Conservation (phyloP, 129 eudicot species). For the Escallonia rubra region DNA sequence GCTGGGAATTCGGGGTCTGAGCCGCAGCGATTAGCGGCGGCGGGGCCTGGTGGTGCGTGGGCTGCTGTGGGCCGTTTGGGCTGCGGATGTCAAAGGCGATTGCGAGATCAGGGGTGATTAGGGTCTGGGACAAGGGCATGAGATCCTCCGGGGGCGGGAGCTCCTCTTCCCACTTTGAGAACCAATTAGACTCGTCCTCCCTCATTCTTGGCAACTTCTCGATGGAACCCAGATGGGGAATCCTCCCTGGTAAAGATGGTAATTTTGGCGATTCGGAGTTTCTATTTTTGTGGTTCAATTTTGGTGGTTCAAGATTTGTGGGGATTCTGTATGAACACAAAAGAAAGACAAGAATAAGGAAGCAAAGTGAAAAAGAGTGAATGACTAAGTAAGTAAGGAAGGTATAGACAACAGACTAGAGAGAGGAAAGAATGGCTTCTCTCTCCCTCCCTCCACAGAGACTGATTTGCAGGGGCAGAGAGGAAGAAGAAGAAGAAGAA, state of each 20-base stretch:
- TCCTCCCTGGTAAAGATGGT: too few species aligned
- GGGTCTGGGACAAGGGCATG: conserved; percentile 66
- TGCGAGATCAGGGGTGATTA: conserved; percentile 81
- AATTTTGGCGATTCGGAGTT: neutral
- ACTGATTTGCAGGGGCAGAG: neutral
- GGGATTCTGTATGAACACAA: neutral
- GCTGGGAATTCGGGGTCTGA: conserved; percentile 40
- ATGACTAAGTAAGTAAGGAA: neutral
- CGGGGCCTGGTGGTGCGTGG: conserved; percentile 20
- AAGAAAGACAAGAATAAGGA: neutral
- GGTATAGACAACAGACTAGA: neutral
- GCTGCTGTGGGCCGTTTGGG: conserved; percentile 1
- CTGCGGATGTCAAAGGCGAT: conserved; percentile 59
- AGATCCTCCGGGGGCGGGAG: conserved; percentile 77
- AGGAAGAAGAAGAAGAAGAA: too few species aligned
- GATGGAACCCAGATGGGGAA: too few species aligned
- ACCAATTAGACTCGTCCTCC: conserved; percentile 90
- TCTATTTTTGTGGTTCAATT: neutral
- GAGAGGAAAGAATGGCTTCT: neutral
- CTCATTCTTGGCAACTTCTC: conserved; percentile 32
- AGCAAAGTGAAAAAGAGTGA: neutral
- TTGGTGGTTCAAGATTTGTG: neutral
- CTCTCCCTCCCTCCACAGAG: conserved; percentile 3
- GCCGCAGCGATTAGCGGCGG: conserved; percentile 12
- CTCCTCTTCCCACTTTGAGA: conserved; percentile 77